Conservation (phyloP, 352 stramenopile genomes). For the Blastocystis sp. region DNA sequence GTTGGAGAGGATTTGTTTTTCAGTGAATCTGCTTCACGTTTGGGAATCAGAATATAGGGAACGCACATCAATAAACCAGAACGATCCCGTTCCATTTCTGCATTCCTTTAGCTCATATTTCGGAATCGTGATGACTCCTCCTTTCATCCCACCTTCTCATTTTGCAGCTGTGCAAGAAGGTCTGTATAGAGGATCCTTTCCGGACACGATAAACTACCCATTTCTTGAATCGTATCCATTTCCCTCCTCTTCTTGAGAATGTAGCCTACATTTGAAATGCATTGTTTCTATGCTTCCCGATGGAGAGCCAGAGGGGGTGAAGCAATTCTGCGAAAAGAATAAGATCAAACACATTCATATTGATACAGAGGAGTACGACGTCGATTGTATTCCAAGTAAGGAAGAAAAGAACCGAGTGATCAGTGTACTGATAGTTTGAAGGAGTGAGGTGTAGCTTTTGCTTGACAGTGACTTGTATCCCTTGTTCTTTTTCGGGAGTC, state of each 20-base stretch:
- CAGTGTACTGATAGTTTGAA: background rate
- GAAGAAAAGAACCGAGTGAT: conserved; percentile 47
- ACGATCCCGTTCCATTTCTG: too few relatives aligned
- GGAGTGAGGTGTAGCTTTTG: background rate
- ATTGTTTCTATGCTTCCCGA: conserved; percentile 50
- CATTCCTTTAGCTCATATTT: too few relatives aligned
- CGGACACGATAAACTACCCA: conserved; percentile 20
- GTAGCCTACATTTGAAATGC: conserved; percentile 41
- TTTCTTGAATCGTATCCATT: conserved; percentile 25
- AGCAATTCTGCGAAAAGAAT: conserved; percentile 34
- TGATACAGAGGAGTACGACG: conserved; percentile 52
- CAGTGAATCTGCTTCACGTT: too few relatives aligned
- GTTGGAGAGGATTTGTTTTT: too few relatives aligned
- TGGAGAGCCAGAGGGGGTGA: background rate
- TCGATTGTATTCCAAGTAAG: conserved; percentile 54
- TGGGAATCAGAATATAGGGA: too few relatives aligned
- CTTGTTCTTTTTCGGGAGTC: conserved; percentile 37
- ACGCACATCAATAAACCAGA: too few relatives aligned
- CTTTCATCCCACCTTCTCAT: conserved; percentile 38
- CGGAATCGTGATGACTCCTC: conserved; percentile 8
- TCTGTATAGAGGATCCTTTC: conserved; percentile 9
- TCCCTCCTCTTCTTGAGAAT: background rate
- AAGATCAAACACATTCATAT: conserved; percentile 45
- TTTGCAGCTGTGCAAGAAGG: conserved; percentile 20
- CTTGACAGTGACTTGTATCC: conserved; percentile 26